phyloP scores from a whole-genome alignment of 208 protist genomes.

The Crithidia expoeki region DNA sequence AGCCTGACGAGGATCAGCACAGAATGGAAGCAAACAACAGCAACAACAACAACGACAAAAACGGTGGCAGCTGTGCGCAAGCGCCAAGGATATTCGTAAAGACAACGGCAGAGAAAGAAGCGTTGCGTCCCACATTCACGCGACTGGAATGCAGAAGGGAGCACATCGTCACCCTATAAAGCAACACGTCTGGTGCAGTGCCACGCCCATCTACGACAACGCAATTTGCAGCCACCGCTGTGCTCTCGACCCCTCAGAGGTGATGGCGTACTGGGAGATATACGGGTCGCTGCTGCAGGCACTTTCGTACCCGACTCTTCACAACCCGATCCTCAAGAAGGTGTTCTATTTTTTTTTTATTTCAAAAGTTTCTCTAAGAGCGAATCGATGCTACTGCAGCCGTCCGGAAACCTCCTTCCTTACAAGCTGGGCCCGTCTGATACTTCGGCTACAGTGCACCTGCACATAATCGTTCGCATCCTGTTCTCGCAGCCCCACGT shows the following conservation, averaged over 20 bases:
- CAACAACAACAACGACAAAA: neutral
- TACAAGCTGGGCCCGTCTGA: slow-evolving; percentile 17
- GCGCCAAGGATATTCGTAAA: neutral
- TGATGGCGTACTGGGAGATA: slow-evolving; percentile 74
- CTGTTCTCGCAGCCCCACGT: slow-evolving; percentile 58
- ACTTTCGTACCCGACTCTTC: slow-evolving; percentile 43
- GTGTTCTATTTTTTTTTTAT: slow-evolving; percentile 85
- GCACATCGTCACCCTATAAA: slow-evolving; percentile 37
- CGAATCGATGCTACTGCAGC: slow-evolving; percentile 56
- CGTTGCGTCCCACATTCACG: slow-evolving; percentile 7
- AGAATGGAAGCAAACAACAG: neutral
- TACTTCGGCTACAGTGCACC: slow-evolving; percentile 42
- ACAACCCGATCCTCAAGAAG: slow-evolving; percentile 38
- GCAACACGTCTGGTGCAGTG: slow-evolving; percentile 50
- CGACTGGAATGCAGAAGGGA: slow-evolving; percentile 5
- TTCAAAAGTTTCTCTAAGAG: slow-evolving; percentile 60
- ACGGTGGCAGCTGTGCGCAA: neutral
- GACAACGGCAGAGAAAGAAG: neutral
- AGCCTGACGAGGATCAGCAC: neutral
- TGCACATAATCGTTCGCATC: slow-evolving; percentile 67
- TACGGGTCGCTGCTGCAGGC: slow-evolving; percentile 67
- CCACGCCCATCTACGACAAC: slow-evolving; percentile 56
- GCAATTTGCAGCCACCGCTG: slow-evolving; percentile 54
- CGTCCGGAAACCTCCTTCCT: slow-evolving; percentile 55
- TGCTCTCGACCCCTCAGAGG: slow-evolving; percentile 60